phyloP scores from a whole-genome alignment of 2,329 filamentous ascomycete genomes.

The Neofusicoccum cordaticola region DNA sequence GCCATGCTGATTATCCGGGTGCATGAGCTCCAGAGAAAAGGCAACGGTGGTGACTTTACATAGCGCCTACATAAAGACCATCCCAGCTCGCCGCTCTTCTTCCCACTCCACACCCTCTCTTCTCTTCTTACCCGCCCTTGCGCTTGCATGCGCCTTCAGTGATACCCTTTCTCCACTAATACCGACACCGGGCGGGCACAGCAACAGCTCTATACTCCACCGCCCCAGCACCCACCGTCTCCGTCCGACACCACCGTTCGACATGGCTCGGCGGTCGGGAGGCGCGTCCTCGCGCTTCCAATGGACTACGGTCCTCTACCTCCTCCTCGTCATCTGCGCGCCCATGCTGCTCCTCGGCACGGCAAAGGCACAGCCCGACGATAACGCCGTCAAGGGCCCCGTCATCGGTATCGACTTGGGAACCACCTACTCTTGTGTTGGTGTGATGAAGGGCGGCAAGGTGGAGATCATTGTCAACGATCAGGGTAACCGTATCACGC shows the following conservation, averaged over 20 bases:
- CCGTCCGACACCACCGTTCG: neutral
- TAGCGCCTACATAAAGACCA: conserved; percentile 18
- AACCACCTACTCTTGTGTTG: conserved; percentile 37
- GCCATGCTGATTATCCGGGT: conserved; percentile 18
- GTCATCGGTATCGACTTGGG: conserved; percentile 38
- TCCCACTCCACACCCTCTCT: conserved; percentile 4
- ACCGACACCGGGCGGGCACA: neutral
- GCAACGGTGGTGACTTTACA: conserved; percentile 18
- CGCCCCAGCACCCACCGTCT: neutral
- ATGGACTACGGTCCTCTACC: conserved; percentile 89
- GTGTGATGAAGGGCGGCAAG: conserved; percentile 42
- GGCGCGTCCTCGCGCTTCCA: conserved; percentile 68
- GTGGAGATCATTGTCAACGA: conserved; percentile 46
- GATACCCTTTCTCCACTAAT: conserved; percentile 11
- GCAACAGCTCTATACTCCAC: neutral
- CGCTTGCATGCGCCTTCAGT: neutral
- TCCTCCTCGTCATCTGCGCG: conserved; percentile 80
- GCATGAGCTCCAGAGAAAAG: conserved; percentile 16
- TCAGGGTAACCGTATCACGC: conserved; percentile 44
- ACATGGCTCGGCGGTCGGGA: conserved; percentile 59
- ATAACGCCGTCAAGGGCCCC: conserved; percentile 43
- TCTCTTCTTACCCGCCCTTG: neutral
- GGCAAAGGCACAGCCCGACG: conserved; percentile 70
- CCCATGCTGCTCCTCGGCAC: conserved; percentile 80
- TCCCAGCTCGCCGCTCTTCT: neutral